Evolutionary conservation across 768 basidiomycete genomes (phyloP), one percentile per base, ranked within the genome.

Genomic region (Daedaleopsis nitida): DNA sequence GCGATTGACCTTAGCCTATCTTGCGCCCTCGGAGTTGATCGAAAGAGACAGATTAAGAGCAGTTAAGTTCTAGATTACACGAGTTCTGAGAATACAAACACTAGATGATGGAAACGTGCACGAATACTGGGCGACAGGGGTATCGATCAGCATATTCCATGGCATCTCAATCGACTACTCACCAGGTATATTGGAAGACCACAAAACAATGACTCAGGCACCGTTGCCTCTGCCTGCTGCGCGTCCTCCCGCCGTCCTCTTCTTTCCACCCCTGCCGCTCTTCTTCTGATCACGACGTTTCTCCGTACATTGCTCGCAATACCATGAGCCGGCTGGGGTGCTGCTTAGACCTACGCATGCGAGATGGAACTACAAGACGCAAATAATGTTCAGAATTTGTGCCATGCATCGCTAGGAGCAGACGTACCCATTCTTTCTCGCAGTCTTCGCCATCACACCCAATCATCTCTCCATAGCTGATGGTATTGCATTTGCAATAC

Each of bases 401-500:
- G 8, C 3, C 37, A 37, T 21, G 16, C 3, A 27, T 5, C 5
- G 49, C 11, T 16, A 51, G 14, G 52, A 51, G 16, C 27, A 6
- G 57, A 87, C 91, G 71, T 66, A 96, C 94, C 94, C 94, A 97
- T 88, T 96, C 94, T 59, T 81, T 80, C 67, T 88, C 86, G 76
- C 94, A 96, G 48, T 81, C 79, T 17, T 79, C 77, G 68, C 88
- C 91, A 72, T 97, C 94, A 72, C 94, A 97, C 23, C 88, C 94
- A 67, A 97, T 92, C 94, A 97, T 96, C 77, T 95, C 90, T 39
- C 95, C 95, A 67, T 89, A 95, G 69, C 92, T 94, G 61, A 86
- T 81, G 17, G 89, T 79, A 65, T 91, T 81, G 73, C 95, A 98
- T 78, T 87, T 82, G 75, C 95, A 98, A 70, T 98, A 96, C 14